Evolutionary conservation across 352 stramenopile species (phyloP), one percentile per base, ranked within the genome.

Genomic region (Phytophthora ohioensis): DNA sequence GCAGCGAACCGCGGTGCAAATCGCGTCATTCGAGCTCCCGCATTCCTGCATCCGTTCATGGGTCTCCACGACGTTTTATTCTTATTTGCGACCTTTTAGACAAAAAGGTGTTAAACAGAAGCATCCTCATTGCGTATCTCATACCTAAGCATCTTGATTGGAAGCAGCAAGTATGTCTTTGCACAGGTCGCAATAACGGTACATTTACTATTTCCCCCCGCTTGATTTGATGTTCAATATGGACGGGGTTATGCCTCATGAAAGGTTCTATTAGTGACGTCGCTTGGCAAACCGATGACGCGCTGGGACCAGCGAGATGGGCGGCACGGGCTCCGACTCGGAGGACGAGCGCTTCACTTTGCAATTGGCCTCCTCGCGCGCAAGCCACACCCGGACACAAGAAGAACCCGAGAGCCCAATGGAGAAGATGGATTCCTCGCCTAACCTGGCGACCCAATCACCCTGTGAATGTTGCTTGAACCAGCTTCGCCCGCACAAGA

Each of bases 401-500:
- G 3, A 13, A 41, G 15, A 34, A 35, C 15, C 15, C 10, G 15
- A 34, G 13, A 46, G 21, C 21, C n/a, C 48, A 43, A 82, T 82
- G 75, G 76, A 80, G 54, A 78, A 78, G 56, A 69, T 78, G 39
- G 56, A 78, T 51, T 17, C 64, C 3, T 59, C 36, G 38, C 54
- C 39, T 36, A 64, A 54, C 41, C 62, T 79, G 17, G 35, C 71
- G n/a, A n/a, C n/a, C n/a, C n/a, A n/a, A n/a, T n/a, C n/a, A n/a
- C n/a, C n/a, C n/a, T n/a, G n/a, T n/a, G n/a, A n/a, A n/a, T n/a
- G n/a, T n/a, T n/a, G n/a, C n/a, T n/a, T n/a, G n/a, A n/a, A n/a
- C 3, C 71, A 75, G 43, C 64, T 80, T 43, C 63, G 71, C 30
- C 30, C 67, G 32, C 73, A 78, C 65, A 73, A 81, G 57, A 81